Evolutionary conservation across 805 yeast species (phyloP).

Genomic region (Starmerella kuoi): DNA sequence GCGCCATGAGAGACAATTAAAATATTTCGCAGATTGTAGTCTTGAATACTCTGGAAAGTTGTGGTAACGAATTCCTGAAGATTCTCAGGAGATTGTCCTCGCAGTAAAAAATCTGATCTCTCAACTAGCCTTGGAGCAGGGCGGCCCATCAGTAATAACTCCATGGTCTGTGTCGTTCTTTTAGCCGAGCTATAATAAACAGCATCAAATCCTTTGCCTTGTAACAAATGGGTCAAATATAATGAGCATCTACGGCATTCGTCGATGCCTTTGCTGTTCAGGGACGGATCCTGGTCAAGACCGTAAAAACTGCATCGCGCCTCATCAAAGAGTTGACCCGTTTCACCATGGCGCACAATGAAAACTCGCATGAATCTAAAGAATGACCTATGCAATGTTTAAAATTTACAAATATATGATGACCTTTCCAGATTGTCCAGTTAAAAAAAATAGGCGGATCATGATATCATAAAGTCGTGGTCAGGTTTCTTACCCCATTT

Average conservation of each 20-base stretch:
- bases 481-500: too few species aligned
- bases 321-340: too few species aligned
- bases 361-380: constrained; percentile 8
- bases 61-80: not conserved
- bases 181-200: constrained; percentile 4
- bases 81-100: constrained; percentile 2
- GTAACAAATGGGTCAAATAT: not conserved
- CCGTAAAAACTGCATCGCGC: too few species aligned
- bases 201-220: constrained; percentile 4
- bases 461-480: too few species aligned
- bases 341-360: constrained; percentile 9
- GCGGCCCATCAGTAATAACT: constrained; percentile 1
- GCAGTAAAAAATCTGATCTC: not conserved
- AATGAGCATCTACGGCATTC: not conserved
- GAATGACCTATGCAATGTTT: too few species aligned
- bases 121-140: not conserved
- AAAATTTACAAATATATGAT: too few species aligned
- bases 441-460: too few species aligned
- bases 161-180: constrained; percentile 3
- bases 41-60: not conserved
- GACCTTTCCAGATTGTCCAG: too few species aligned
- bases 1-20: constrained; percentile 11
- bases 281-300: constrained; percentile 3
- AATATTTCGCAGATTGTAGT: not conserved
- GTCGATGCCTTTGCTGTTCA: constrained; percentile 4